Base-by-base conservation (phyloP, 2,329 filamentous ascomycete genomes). In the Paecilomyces variotii region DNA sequence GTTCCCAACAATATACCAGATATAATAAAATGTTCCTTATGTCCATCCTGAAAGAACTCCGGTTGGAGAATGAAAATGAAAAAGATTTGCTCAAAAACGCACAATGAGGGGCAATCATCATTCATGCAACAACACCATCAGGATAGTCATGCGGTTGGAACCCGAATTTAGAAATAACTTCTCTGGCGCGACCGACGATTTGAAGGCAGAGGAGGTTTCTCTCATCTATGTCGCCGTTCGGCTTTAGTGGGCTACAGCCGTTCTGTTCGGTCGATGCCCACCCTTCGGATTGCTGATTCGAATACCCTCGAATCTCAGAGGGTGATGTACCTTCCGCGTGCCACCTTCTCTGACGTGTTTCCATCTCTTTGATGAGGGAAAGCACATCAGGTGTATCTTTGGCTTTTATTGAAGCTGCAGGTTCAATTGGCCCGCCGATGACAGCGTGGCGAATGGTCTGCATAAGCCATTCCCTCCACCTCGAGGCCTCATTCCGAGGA, bases 291-390 rank as follows among this genome's bases (percentile, higher is more conserved):
- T 55, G 58, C 30, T 34, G 39, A 10, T 45, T 19, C 5, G n/a
- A 9, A 19, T 19, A 24, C 19, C 39, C 19, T 19, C 39, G 19
- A 9, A 14, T 45, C 14, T 45, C 39, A 10, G 39, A 2, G 39
- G 6, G 56, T 27, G 27, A 61, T 34, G 55, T 30, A 10, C 60
- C 61, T 7, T 62, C 57, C 3, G 64, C 61, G 68, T 79, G 77
- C 73, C 74, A 77, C 58, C 67, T 68, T 19, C 71, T 72, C 60
- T 79, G 77, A 12, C 77, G 74, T 32, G 70, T 62, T 54, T 78
- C 76, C 57, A 79, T 66, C 56, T 76, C 74, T 52, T 69, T 65
- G 34, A 77, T 69, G 14, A 78, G 68, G 7, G 69, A 67, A 4
- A 76, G 61, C 1, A 79, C 58, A 51, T 66, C 71, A 6, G 72